Evolutionary conservation across 768 basidiomycete genomes (phyloP), one percentile per base, ranked within the genome.

Genomic region (Pisolithus marmoratus): DNA sequence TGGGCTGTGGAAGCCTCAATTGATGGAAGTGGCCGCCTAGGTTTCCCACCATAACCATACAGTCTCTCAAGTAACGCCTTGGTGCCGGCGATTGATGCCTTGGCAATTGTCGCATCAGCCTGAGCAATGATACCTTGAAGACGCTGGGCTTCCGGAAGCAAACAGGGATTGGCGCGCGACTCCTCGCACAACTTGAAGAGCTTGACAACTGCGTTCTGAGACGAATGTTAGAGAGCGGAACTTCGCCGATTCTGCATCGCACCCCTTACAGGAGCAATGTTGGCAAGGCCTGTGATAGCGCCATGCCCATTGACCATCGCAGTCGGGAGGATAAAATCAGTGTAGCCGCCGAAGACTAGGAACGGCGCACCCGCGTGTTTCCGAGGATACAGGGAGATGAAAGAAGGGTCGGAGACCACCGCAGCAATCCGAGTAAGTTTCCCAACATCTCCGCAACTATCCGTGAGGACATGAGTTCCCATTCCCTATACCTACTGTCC

Each of bases 241-340:
- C 29, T 23, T 23, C 34, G 4, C 38, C 38, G n/a, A 27, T 12
- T 53, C 53, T 53, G 24, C 27, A 54, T 38, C 3, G 46, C 27
- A 31, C 47, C 38, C 58, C 79, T 53, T 59, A 85, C 89, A 9
- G 90, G 90, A 42, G 87, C 83, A 51, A 94, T 64, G 64, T 94
- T 94, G 8, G 80, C 91, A 19, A 94, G 82, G 43, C 93, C 93
- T 31, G 88, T 92, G 64, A 95, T 95, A 45, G 90, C 91, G 44
- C 94, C 94, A 59, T 94, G 85, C 2, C 78, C 91, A 55, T 84
- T 82, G 27, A 79, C 85, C 62, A 82, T 83, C 2, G 79, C 66
- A 6, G 90, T 81, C 4, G 93, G 82, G 31, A 86, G 72, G 52
- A 95, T 65, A 68, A 92, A 91, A 72, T 96, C 94, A 54, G 78